A percentile compares a stretch with the other conserved stretches of the same genome.
phyloP scores from a whole-genome alignment of 768 basidiomycete species.

The Phaffia tasmanica region DNA sequence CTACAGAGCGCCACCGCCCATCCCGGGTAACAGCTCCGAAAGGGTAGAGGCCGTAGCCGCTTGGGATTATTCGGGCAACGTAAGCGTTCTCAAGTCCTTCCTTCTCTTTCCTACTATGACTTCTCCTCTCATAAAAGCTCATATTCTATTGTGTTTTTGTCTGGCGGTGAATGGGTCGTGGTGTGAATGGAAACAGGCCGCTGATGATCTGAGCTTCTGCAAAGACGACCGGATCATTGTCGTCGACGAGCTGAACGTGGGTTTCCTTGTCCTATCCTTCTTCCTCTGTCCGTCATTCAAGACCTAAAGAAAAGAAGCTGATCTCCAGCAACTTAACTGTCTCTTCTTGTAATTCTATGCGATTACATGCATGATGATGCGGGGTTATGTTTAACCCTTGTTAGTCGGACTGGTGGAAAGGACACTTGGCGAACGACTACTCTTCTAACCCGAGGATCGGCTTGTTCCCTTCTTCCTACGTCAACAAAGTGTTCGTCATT shows the following conservation, averaged over 20 bases:
- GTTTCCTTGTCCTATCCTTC: too few relatives aligned
- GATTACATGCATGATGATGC: too few relatives aligned
- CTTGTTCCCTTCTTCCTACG: constrained; percentile 18
- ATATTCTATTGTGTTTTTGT: too few relatives aligned
- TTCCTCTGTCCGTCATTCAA: too few relatives aligned
- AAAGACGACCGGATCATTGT: constrained; percentile 2
- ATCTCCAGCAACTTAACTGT: too few relatives aligned
- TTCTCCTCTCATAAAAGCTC: not conserved
- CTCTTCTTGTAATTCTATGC: too few relatives aligned
- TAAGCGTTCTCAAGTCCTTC: not conserved
- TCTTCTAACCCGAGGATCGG: constrained; percentile 8
- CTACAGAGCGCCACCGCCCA: not conserved
- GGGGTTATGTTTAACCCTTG: too few relatives aligned
- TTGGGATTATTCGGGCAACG: not conserved
- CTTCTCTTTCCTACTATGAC: not conserved
- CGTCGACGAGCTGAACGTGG: not conserved
- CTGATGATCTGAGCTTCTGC: constrained; percentile 2
- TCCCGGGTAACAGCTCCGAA: not conserved
- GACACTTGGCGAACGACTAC: constrained; percentile 1
- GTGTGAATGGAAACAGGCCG: not conserved
- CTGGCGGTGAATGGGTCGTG: too few relatives aligned
- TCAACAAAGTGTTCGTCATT: constrained; percentile 16
- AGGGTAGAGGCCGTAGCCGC: not conserved
- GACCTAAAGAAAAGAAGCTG: too few relatives aligned
- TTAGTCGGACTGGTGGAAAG: constrained; percentile 21